Base-by-base conservation (phyloP, 2,329 filamentous ascomycete species). In the Diplodia seriata region DNA sequence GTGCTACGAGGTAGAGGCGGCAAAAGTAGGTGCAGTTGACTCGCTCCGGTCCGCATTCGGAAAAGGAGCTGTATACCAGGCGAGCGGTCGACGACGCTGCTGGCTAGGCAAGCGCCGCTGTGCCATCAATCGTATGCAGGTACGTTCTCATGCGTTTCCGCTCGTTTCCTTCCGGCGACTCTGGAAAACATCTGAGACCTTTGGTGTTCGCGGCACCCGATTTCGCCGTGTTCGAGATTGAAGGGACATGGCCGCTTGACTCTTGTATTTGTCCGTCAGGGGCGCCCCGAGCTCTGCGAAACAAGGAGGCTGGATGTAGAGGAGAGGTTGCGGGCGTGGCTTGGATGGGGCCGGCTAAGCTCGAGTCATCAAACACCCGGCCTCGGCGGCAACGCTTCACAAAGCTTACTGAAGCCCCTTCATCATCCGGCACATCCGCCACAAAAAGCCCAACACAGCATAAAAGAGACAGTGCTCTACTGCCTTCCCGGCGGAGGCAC, bases 321-420 rank as follows among this genome's bases (percentile, higher is more conserved):
- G 43, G 33, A 7, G 47, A 26, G 40, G 57, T 33, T 8, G 31
- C 31, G 31, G 31, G 31, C 31, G 59, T 51, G 29, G 14, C 18
- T 50, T 62, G 14, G 59, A 51, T 31, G 33, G 26, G 29, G 29
- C 59, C 47, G 59, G 59, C 43, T 63, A 63, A 63, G 59, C 31
- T 63, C 59, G 59, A 63, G 59, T 63, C 47, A 51, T 51, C 31
- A 63, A 63, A 63, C 59, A 18, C 12, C 59, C 59, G 47, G 59
- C 59, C 59, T 51, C 59, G 43, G 59, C 59, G 59, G 59, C 59
- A 63, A 63, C 59, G 59, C 59, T 63, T 63, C 59, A 63, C 29
- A 51, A 63, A 63, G 59, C 59, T 63, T 63, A 20, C 59, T 31
- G 59, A 63, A 49, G 47, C 59, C 59, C 59, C 47, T 63, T 63